A percentile compares a stretch with the other conserved stretches of the same genome.
phyloP scores from a whole-genome alignment of 495 filamentous ascomycete genomes.

The Penicillium nucicola region DNA sequence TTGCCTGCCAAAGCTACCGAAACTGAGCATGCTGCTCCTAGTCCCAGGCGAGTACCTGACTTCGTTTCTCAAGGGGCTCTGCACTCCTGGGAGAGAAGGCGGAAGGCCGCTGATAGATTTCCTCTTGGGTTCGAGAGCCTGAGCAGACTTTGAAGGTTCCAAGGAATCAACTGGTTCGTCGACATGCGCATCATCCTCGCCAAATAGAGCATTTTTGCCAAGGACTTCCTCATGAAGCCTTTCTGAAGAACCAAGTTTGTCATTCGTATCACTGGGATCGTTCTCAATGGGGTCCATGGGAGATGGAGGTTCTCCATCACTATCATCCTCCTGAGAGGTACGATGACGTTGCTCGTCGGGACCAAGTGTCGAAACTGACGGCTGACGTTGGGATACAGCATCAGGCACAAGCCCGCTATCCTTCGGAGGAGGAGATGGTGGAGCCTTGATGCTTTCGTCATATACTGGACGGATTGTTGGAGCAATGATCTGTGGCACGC shows the following conservation, averaged over 20 bases:
- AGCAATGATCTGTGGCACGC: neutral
- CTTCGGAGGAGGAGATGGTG: neutral
- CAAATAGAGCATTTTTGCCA: neutral
- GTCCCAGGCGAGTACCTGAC: conserved; percentile 23
- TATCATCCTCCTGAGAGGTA: neutral
- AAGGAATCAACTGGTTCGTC: conserved; percentile 1
- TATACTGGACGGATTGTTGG: conserved; percentile 17
- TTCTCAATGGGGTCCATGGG: neutral
- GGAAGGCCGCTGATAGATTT: conserved; percentile 21
- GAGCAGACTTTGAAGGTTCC: conserved; percentile 8
- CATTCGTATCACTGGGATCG: neutral
- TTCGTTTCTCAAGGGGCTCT: conserved; percentile 28
- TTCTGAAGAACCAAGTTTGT: conserved; percentile 3
- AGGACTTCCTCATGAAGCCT: neutral
- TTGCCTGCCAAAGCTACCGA: conserved; percentile 22
- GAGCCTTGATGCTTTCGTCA: conserved; percentile 6
- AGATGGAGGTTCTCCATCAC: conserved; percentile 1
- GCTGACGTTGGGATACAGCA: conserved; percentile 5
- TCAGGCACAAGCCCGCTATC: neutral
- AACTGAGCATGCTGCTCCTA: conserved; percentile 28
- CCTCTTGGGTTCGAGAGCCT: conserved; percentile 21
- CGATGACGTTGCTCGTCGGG: conserved; percentile 1
- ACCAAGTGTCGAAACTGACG: conserved; percentile 23
- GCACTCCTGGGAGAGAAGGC: conserved; percentile 17
- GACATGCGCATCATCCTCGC: neutral